Conservation (phyloP, 2,329 filamentous ascomycete genomes). For the Colletotrichum trifolii region DNA sequence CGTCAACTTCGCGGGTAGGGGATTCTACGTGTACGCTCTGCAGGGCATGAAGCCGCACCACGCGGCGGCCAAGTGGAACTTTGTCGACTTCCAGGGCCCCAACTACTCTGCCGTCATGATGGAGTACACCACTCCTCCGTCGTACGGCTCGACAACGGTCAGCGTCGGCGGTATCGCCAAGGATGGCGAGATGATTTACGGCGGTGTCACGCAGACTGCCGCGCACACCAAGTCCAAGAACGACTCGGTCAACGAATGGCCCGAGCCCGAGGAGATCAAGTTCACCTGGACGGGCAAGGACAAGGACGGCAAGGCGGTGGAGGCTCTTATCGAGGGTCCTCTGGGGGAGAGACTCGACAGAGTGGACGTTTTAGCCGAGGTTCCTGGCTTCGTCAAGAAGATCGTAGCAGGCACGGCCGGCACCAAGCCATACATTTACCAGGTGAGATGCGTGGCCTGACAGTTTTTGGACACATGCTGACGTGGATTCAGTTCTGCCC, state of each 20-base stretch:
- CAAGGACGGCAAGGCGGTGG: conserved; percentile 79
- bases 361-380: conserved; percentile 96
- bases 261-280: conserved; percentile 80
- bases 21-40: conserved; percentile 84
- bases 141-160: conserved; percentile 88
- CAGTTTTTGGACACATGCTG: conserved; percentile 35
- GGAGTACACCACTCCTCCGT: conserved; percentile 94
- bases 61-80: conserved; percentile 92
- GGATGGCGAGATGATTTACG: conserved; percentile 82
- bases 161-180: conserved; percentile 85
- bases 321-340: conserved; percentile 75
- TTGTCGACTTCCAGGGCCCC: conserved; percentile 89
- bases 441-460: conserved; percentile 63
- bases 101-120: conserved; percentile 91
- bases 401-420: conserved; percentile 90
- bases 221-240: conserved; percentile 76
- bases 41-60: conserved; percentile 99
- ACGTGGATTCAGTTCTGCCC: conserved; percentile 72
- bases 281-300: conserved; percentile 83
- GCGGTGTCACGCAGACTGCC: conserved; percentile 72
- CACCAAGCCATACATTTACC: conserved; percentile 98
- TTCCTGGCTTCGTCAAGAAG: conserved; percentile 94
- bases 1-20: conserved; percentile 83
- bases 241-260: conserved; percentile 88
- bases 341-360: conserved; percentile 80